Evolutionary conservation across 208 protist species (phyloP).

Genomic region (Trypanosoma conorhini): DNA sequence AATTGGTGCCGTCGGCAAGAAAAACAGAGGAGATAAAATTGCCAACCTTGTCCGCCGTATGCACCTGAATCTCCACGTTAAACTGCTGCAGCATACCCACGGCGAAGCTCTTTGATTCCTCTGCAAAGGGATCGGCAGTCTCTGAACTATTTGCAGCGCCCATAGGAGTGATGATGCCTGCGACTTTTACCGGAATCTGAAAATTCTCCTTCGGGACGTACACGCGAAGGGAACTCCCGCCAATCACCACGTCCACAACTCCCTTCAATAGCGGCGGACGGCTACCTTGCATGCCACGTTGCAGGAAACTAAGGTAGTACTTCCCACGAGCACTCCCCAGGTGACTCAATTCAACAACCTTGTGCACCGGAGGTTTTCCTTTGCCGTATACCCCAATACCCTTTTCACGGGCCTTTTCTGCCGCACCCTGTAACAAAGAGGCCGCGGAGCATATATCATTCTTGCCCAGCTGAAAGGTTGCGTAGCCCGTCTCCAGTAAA

Average conservation of each 20-base stretch:
- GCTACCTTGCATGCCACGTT: conserved; percentile 85
- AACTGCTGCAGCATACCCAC: conserved; percentile 71
- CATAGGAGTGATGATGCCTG: conserved; percentile 78
- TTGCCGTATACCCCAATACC: conserved; percentile 56
- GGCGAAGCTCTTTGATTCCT: conserved; percentile 76
- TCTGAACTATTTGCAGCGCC: conserved; percentile 38
- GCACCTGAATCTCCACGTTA: conserved; percentile 85
- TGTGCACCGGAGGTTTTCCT: conserved; percentile 40
- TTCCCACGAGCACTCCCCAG: conserved; percentile 74
- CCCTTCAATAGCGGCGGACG: conserved; percentile 71
- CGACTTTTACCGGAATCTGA: conserved; percentile 85
- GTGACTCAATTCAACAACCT: conserved; percentile 79
- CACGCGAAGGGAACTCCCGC: conserved; percentile 79
- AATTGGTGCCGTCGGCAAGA: conserved; percentile 67
- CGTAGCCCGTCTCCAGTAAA: conserved; percentile 79
- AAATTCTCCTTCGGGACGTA: conserved; percentile 90
- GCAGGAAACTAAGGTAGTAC: conserved; percentile 90
- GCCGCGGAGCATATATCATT: conserved; percentile 74
- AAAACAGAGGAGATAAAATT: conserved; percentile 84
- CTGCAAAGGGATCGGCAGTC: conserved; percentile 62
- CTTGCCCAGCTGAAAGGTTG: conserved; percentile 77
- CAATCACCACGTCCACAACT: conserved; percentile 82
- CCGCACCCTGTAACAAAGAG: conserved; percentile 55
- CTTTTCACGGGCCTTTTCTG: conserved; percentile 50
- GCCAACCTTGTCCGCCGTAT: conserved; percentile 75